Base-by-base conservation (phyloP, 116 monocot genomes). In the Iris pallida region DNA sequence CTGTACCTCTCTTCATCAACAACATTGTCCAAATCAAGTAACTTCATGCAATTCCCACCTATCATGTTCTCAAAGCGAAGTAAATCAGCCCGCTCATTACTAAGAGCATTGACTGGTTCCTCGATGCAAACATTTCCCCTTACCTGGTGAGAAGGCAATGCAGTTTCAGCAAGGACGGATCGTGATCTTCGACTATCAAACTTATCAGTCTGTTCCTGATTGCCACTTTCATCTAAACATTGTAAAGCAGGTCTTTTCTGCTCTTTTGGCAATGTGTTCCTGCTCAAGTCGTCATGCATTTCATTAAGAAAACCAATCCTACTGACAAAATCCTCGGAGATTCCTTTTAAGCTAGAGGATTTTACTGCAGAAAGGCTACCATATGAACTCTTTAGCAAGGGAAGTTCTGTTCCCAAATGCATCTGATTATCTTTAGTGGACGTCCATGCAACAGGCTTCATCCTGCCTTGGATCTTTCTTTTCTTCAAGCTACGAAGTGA, bases 11-110 rank as follows among this genome's bases (percentile, higher is more conserved):
- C 74, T 76, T 98, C 93, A 52, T 92, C 82, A 41, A 57, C 68
- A 45, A 71, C 75, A 86, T 79, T 76, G 65, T 98, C 90, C 63
- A 90, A 68, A 65, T 87, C 80, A 62, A 93, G 78, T 62, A 90
- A 53, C 59, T 82, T 93, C 68, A 86, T 62, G 45, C 30, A 85
- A 70, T 82, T 72, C n/a, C 70, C 90, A 51, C 47, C 19, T 30
- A 65, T 72, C 61, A 78, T 66, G 10, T 80, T 63, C 62, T 83
- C 74, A 57, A 90, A 81, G 46, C 45, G 57, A 57, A 71, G 7
- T 40, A 81, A 54, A 67, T 73, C 54, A 76, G 69, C 53, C 47
- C 13, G 40, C 64, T 78, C 44, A 55, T 54, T 74, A n/a, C 57
- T 73, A 56, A 54, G 15, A 70, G 40, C 49, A 68, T 16, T 57